A percentile compares a stretch with the other conserved stretches of the same genome.
Evolutionary conservation across 805 yeast genomes (phyloP).

Genomic region (Kuraishia hungarica): DNA sequence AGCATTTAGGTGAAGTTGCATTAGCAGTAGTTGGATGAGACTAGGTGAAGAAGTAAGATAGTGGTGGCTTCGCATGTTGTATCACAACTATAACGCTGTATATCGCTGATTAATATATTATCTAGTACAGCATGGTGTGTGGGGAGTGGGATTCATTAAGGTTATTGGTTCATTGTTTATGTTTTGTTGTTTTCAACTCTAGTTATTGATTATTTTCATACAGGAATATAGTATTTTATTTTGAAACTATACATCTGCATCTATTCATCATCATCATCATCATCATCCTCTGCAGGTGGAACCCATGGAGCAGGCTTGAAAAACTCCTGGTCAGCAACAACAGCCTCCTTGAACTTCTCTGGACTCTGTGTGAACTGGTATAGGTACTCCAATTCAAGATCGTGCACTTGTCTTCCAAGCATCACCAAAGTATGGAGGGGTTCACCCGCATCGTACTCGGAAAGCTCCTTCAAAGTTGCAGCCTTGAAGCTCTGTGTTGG

Average conservation of each 20-base stretch:
- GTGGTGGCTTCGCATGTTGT: too few species aligned
- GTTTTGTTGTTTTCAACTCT: neutral
- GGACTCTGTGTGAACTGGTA: conserved; percentile 64
- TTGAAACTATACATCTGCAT: neutral
- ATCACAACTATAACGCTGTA: too few species aligned
- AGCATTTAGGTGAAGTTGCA: neutral
- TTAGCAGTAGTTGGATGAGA: neutral
- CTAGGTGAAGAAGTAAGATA: neutral
- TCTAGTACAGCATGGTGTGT: neutral
- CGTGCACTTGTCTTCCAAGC: conserved; percentile 91
- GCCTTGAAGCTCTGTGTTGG: conserved; percentile 78
- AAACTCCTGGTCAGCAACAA: conserved; percentile 52
- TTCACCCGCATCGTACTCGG: conserved; percentile 84
- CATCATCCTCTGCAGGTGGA: conserved; percentile 32
- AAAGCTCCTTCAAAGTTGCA: conserved; percentile 70
- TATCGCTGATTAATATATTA: too few species aligned
- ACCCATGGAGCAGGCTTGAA: conserved; percentile 69
- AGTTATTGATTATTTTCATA: too few species aligned
- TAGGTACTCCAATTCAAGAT: conserved; percentile 80
- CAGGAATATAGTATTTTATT: neutral
- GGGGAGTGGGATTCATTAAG: neutral
- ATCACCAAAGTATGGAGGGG: conserved; percentile 90
- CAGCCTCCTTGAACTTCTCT: conserved; percentile 37
- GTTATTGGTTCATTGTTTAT: neutral
- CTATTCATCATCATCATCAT: too few species aligned